phyloP scores from a whole-genome alignment of 352 stramenopile species.

The Phytophthora boehmeriae region DNA sequence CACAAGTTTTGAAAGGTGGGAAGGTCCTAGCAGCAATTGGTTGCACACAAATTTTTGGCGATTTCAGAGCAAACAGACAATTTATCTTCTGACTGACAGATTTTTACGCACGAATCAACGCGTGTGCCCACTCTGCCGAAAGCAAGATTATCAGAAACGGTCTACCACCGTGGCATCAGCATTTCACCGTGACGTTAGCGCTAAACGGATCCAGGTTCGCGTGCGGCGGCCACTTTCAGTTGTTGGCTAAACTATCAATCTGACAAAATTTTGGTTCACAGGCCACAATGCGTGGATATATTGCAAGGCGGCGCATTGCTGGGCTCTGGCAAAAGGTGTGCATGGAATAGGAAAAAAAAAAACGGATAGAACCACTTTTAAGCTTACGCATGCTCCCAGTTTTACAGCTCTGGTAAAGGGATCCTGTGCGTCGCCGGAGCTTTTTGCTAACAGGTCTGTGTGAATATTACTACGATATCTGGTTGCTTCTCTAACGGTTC shows the following conservation, averaged over 20 bases:
- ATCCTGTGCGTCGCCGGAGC: constrained; percentile 45
- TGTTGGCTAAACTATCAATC: background rate
- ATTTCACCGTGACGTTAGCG: constrained; percentile 58
- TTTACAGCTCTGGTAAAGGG: constrained; percentile 68
- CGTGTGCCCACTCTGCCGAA: constrained; percentile 84
- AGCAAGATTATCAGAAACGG: constrained; percentile 86
- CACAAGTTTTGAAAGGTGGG: constrained; percentile 77
- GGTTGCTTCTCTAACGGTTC: no score
- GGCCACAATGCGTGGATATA: constrained; percentile 43
- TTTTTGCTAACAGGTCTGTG: constrained; percentile 71
- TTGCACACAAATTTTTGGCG: background rate
- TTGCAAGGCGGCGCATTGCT: constrained; percentile 25
- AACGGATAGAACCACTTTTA: background rate
- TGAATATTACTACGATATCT: background rate
- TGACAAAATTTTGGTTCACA: constrained; percentile 10
- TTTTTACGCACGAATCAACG: constrained; percentile 80
- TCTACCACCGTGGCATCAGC: constrained; percentile 53
- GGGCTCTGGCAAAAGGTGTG: constrained; percentile 42
- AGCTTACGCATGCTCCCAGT: constrained; percentile 35
- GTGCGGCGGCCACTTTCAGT: no score
- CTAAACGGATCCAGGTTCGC: constrained; percentile 59
- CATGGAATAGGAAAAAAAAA: no score
- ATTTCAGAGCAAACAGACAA: background rate
- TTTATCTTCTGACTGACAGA: constrained; percentile 14
- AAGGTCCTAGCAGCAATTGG: background rate